Evolutionary conservation across 2,329 filamentous ascomycete species (phyloP).

Genomic region (Chaetomium globosum): DNA sequence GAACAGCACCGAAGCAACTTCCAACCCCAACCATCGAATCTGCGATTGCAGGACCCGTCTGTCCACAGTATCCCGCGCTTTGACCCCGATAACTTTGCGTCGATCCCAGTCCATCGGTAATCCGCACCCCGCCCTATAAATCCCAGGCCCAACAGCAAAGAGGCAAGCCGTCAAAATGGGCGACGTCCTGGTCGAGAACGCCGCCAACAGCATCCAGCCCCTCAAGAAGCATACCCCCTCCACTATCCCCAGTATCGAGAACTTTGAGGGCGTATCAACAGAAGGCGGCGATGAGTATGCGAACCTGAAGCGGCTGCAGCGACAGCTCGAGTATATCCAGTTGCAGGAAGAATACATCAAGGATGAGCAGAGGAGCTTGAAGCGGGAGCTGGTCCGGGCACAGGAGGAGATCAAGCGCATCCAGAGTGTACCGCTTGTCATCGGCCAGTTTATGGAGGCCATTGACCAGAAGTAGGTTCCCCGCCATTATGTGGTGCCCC

Average conservation of each 20-base stretch:
- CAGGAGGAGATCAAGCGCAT: slow-evolving; percentile 99
- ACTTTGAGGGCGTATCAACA: slow-evolving; percentile 77
- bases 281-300: slow-evolving; percentile 93
- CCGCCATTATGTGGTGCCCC: slow-evolving; percentile 1
- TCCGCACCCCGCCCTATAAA: neutral
- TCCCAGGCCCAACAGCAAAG: neutral
- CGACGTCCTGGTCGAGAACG: slow-evolving; percentile 82
- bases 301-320: slow-evolving; percentile 91
- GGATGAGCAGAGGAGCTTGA: slow-evolving; percentile 97
- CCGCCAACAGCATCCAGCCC: slow-evolving; percentile 70
- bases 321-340: slow-evolving; percentile 97
- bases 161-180: slow-evolving; percentile 63
- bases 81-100: slow-evolving; percentile 11
- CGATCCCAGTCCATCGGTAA: neutral
- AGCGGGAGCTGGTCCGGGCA: slow-evolving; percentile 93
- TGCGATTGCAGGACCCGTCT: slow-evolving; percentile 9
- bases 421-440: slow-evolving; percentile 95
- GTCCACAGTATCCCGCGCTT: slow-evolving; percentile 4
- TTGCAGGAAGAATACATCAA: slow-evolving; percentile 99
- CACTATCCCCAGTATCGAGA: slow-evolving; percentile 86
- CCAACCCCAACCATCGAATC: slow-evolving; percentile 18
- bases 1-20: slow-evolving; percentile 29
- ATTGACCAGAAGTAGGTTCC: slow-evolving; percentile 89
- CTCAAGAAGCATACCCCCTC: slow-evolving; percentile 80
- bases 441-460: slow-evolving; percentile 99